Conservation (phyloP, 2,329 filamentous ascomycete species). For the Sarocladiaceae sp. region DNA sequence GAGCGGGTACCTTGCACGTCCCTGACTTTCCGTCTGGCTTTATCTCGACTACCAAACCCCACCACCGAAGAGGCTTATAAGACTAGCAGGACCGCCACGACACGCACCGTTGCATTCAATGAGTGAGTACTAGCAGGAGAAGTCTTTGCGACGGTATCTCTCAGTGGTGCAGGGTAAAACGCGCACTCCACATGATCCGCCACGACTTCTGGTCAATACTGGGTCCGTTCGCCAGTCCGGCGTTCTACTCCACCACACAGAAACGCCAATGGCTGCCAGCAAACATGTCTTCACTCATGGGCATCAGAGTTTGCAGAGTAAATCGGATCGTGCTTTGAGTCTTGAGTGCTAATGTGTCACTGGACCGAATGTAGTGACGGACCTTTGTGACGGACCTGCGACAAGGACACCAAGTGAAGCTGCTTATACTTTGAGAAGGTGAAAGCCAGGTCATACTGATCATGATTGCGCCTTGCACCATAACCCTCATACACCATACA, state of each 20-base stretch:
- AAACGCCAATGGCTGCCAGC: background rate
- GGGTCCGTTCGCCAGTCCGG: background rate
- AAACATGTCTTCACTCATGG: too few relatives aligned
- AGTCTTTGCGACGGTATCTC: background rate
- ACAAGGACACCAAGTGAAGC: too few relatives aligned
- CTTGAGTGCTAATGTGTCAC: too few relatives aligned
- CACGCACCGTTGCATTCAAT: background rate
- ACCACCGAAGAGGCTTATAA: background rate
- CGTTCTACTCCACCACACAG: background rate
- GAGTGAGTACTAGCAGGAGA: background rate
- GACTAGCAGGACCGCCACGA: too few relatives aligned
- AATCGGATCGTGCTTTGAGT: background rate
- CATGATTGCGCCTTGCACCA: too few relatives aligned
- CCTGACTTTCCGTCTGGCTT: too few relatives aligned
- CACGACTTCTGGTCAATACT: background rate
- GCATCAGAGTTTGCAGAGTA: too few relatives aligned
- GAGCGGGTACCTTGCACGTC: background rate
- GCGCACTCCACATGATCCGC: background rate
- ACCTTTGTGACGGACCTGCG: too few relatives aligned
- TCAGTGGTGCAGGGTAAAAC: background rate
- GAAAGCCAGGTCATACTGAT: too few relatives aligned
- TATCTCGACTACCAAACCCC: background rate
- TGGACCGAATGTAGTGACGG: too few relatives aligned
- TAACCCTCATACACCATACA: too few relatives aligned
- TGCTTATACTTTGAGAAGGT: too few relatives aligned